Conservation (phyloP, 305 asterid genomes). For the Fraxinus xanthoxyloides region DNA sequence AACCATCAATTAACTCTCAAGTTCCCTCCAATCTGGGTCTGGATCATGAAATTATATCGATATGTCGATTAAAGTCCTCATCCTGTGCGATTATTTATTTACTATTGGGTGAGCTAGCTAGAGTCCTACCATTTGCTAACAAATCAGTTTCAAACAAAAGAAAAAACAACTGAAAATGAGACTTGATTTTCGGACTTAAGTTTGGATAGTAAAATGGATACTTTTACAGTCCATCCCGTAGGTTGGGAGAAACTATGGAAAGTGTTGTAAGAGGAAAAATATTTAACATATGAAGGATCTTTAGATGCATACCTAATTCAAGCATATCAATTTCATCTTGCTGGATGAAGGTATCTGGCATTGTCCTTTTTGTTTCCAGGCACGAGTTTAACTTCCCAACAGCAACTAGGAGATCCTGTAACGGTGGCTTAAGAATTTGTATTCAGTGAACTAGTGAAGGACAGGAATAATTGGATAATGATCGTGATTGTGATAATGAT, state of each 20-base stretch:
- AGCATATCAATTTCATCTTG: slow-evolving; percentile 69
- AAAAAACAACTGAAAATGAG: not conserved
- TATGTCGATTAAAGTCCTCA: not conserved
- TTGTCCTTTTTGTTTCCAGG: slow-evolving; percentile 43
- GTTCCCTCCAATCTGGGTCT: not conserved
- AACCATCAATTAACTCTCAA: not conserved
- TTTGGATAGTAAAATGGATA: not conserved
- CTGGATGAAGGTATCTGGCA: slow-evolving; percentile 42
- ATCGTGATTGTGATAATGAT: not conserved
- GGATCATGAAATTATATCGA: not conserved
- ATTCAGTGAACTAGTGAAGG: not conserved
- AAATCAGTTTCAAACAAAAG: not conserved
- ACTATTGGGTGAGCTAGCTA: not conserved
- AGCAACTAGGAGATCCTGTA: slow-evolving; percentile 67
- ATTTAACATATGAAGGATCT: not conserved
- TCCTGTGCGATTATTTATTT: not conserved
- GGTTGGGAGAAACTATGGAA: not conserved
- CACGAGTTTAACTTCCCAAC: slow-evolving; percentile 69
- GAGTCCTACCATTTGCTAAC: not conserved
- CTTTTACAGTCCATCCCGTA: not conserved
- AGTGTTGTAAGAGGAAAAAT: not conserved
- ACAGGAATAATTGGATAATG: not conserved
- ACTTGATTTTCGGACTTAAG: not conserved
- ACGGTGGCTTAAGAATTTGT: slow-evolving; percentile 6
- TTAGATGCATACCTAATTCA: slow-evolving; percentile 48